Percentiles rank a stretch among this genome's conserved stretches.
phyloP scores from a whole-genome alignment of 108 stramenopile genomes.

The Fistulifera solaris region DNA sequence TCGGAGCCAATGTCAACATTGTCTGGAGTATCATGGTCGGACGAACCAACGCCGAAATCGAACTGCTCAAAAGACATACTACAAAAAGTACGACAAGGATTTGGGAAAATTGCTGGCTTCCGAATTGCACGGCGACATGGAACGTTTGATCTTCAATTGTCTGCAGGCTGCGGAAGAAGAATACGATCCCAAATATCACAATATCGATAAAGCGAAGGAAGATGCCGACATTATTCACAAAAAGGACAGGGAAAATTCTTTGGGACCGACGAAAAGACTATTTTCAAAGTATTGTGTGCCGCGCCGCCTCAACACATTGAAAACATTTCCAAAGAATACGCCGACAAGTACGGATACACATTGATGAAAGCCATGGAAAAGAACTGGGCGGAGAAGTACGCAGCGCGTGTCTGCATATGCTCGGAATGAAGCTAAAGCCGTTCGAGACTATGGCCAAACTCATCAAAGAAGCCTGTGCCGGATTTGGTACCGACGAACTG shows the following conservation, averaged over 20 bases:
- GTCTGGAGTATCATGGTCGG: slow-evolving; percentile 50
- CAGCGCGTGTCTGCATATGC: slow-evolving; percentile 25
- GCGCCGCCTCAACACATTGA: slow-evolving; percentile 29
- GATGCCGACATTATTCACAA: slow-evolving; percentile 48
- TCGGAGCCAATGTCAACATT: slow-evolving; percentile 43
- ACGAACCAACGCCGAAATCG: slow-evolving; percentile 54
- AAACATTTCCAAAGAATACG: slow-evolving; percentile 34
- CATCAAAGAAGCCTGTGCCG: slow-evolving; percentile 53
- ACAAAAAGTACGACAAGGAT: slow-evolving; percentile 60
- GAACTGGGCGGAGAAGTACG: slow-evolving; percentile 47
- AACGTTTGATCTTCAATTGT: slow-evolving; percentile 37
- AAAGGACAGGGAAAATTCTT: slow-evolving; percentile 53
- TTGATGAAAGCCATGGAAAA: slow-evolving; percentile 59
- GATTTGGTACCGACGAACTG: slow-evolving; percentile 59
- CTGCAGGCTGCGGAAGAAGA: slow-evolving; percentile 53
- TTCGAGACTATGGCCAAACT: slow-evolving; percentile 45
- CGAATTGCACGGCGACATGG: slow-evolving; percentile 53
- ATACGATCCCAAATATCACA: slow-evolving; percentile 59
- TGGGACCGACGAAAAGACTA: slow-evolving; percentile 45
- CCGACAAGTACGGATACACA: slow-evolving; percentile 53
- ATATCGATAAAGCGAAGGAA: slow-evolving; percentile 42
- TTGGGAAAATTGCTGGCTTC: slow-evolving; percentile 29
- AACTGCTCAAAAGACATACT: slow-evolving; percentile 51
- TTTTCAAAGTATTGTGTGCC: slow-evolving; percentile 42
- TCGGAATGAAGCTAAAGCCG: slow-evolving; percentile 57